phyloP scores from a whole-genome alignment of 1,139 yeast species.

The Magnusiomyces suaveolens region DNA sequence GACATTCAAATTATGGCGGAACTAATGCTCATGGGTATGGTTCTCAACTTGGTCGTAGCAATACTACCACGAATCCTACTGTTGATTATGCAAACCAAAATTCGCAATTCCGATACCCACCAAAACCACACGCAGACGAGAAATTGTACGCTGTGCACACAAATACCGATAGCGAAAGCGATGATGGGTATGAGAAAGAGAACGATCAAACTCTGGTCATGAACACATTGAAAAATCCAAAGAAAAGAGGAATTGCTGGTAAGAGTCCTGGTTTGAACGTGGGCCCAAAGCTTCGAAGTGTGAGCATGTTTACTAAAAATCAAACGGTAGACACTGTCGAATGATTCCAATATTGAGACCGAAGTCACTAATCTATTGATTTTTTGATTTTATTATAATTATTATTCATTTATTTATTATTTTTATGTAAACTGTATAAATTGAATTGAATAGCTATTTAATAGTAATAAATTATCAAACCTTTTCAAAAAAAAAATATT shows the following conservation, averaged over 20 bases:
- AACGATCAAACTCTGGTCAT: not conserved
- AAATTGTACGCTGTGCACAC: not conserved
- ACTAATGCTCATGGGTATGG: not conserved
- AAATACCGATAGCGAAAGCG: not conserved
- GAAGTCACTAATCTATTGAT: too few relatives aligned
- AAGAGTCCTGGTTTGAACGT: not conserved
- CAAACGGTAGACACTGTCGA: not conserved
- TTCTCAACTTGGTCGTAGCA: not conserved
- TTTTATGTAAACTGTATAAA: too few relatives aligned
- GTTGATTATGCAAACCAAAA: not conserved
- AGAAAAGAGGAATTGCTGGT: not conserved
- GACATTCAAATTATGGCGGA: not conserved
- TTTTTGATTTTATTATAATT: too few relatives aligned
- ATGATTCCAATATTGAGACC: not conserved
- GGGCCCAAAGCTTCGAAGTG: not conserved
- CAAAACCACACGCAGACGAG: not conserved
- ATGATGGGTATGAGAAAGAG: constrained; percentile 4
- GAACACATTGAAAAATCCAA: not conserved
- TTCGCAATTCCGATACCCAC: not conserved
- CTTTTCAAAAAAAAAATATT: too few relatives aligned
- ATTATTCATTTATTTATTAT: too few relatives aligned
- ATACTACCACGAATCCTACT: not conserved
- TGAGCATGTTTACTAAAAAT: not conserved
- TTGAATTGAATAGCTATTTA: too few relatives aligned
- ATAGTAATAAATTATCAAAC: too few relatives aligned